phyloP scores from a whole-genome alignment of 2,329 filamentous ascomycete genomes.

The Colletotrichum karsti region DNA sequence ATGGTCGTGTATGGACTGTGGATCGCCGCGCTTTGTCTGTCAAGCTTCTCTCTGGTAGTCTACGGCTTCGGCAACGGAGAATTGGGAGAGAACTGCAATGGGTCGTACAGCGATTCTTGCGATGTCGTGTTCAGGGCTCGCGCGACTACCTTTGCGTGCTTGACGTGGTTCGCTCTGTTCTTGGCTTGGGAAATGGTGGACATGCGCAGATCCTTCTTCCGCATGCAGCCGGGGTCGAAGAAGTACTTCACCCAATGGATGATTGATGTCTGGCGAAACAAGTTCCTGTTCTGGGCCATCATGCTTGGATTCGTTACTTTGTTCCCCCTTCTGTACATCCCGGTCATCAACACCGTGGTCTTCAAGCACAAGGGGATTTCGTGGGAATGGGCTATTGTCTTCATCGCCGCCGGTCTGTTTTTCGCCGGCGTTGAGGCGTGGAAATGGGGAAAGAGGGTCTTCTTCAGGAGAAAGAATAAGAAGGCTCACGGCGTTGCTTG shows the following conservation, averaged over 20 bases:
- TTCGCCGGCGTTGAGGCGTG: conserved; percentile 58
- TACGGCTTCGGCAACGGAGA: conserved; percentile 54
- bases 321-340: conserved; percentile 54
- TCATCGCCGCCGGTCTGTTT: conserved; percentile 54
- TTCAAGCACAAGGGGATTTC: conserved; percentile 55
- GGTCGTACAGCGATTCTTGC: conserved; percentile 55
- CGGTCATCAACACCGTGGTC: conserved; percentile 56
- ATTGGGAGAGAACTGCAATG: conserved; percentile 63
- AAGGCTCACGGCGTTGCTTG: conserved; percentile 10
- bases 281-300: conserved; percentile 58
- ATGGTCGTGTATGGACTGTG: conserved; percentile 69
- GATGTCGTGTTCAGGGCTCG: conserved; percentile 69
- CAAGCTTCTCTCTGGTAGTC: conserved; percentile 7
- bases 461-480: conserved; percentile 11
- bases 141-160: conserved; percentile 70
- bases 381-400: conserved; percentile 58
- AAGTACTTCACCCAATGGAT: conserved; percentile 67
- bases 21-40: conserved; percentile 60
- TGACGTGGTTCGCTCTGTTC: conserved; percentile 75
- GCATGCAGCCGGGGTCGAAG: conserved; percentile 66
- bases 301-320: conserved; percentile 41
- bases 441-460: conserved; percentile 56
- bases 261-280: conserved; percentile 61
- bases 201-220: conserved; percentile 71
- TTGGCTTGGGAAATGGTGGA: conserved; percentile 75